Evolutionary conservation across 495 filamentous ascomycete species (phyloP).

Genomic region (Trichoderma virens): DNA sequence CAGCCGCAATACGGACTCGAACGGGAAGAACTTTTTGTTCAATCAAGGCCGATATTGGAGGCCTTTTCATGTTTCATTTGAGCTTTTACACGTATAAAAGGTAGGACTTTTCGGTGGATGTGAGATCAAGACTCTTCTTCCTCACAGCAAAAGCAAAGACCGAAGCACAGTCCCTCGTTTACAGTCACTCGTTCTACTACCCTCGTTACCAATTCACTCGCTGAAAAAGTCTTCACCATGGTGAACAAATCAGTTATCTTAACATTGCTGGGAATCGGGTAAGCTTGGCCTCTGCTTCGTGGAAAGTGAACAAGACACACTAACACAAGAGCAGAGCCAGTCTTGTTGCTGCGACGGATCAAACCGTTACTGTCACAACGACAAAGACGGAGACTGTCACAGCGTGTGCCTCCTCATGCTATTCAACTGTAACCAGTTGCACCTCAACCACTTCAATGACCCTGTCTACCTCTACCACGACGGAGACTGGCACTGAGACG

Average conservation of each 20-base stretch:
- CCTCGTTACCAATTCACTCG: background rate
- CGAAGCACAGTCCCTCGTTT: background rate
- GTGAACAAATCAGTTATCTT: background rate
- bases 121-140: background rate
- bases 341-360: background rate
- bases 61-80: background rate
- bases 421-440: background rate
- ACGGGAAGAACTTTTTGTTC: background rate
- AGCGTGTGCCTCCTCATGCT: slow-evolving; percentile 4
- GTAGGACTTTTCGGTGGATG: background rate
- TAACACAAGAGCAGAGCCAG: background rate
- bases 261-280: background rate
- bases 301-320: background rate
- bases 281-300: background rate
- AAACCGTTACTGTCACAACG: slow-evolving; percentile 6
- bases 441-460: slow-evolving; percentile 9
- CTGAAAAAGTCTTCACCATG: background rate
- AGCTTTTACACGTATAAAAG: background rate
- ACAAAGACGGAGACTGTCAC: slow-evolving; percentile 4
- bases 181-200: background rate
- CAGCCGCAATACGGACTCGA: background rate
- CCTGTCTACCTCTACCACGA: background rate
- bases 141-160: background rate
- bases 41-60: background rate
- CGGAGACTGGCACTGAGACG: background rate